A percentile compares a stretch with the other conserved stretches of the same genome.
Evolutionary conservation across 192 early-diverging fungal species (phyloP).

Genomic region (Coemansia sp.): DNA sequence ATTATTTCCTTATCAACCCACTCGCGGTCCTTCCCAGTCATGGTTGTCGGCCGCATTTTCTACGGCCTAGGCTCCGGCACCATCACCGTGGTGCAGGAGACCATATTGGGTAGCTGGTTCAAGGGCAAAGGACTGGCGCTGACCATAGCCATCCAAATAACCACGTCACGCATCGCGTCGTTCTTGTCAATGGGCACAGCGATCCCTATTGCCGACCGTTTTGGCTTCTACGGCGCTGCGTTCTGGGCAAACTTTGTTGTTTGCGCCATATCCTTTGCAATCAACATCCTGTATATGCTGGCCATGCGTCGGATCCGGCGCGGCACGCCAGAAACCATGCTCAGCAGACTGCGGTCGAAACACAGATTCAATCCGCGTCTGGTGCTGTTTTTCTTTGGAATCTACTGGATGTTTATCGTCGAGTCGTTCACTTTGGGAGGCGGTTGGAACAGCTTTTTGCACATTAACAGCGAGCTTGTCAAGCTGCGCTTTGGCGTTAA

Average conservation of each 20-base stretch:
- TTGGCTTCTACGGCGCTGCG: constrained; percentile 45
- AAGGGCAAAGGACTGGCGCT: constrained; percentile 65
- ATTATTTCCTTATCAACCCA: constrained; percentile 57
- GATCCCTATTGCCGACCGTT: constrained; percentile 58
- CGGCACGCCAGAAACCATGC: constrained; percentile 18
- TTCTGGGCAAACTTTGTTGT: constrained; percentile 65
- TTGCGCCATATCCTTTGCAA: constrained; percentile 66
- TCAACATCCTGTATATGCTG: constrained; percentile 68
- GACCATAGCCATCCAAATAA: constrained; percentile 68
- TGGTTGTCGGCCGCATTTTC: constrained; percentile 59
- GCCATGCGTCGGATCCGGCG: constrained; percentile 53
- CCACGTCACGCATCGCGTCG: constrained; percentile 68
- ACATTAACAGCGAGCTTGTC: constrained; percentile 72
- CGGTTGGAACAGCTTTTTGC: constrained; percentile 66
- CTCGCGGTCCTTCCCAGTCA: constrained; percentile 43
- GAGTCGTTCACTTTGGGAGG: constrained; percentile 63
- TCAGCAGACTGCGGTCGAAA: constrained; percentile 50
- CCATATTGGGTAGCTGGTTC: constrained; percentile 77
- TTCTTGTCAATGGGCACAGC: constrained; percentile 70
- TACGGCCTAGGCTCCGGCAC: constrained; percentile 71
- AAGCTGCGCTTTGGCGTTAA: constrained; percentile 65
- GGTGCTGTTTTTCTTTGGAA: constrained; percentile 59
- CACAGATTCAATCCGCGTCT: constrained; percentile 59
- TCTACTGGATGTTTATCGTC: constrained; percentile 62
- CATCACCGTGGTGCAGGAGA: constrained; percentile 80